Base-by-base conservation (phyloP, 1,139 yeast genomes). In the Saccharomyces hybrid region DNA sequence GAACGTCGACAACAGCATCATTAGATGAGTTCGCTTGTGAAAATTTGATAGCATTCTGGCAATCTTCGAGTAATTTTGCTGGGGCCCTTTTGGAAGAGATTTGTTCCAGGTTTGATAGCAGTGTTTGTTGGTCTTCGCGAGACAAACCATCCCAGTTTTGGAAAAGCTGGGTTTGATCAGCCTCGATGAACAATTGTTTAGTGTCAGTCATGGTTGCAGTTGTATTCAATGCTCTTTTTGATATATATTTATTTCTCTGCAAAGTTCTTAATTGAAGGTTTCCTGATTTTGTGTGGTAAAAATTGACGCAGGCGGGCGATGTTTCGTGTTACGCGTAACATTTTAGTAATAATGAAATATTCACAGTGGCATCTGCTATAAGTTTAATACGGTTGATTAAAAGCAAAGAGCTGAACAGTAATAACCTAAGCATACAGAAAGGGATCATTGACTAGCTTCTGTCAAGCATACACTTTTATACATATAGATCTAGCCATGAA, bases 131-230 rank as follows among this genome's bases (percentile, higher is more conserved):
- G 20, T 67, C 66, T 5, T 42, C 53, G 5, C 34, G 50, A 7
- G 54, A 47, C 47, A 68, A 52, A 2, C 47, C 16, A 7, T 60
- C 62, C 55, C 64, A 58, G 49, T 66, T 66, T 1, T 54, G 47
- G 52, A 68, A 68, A 30, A 68, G 56, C 11, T 65, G 67, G 2
- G 41, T 57, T 54, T 68, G 71, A 6, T 65, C 66, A n/a, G 66
- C 65, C 6, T 58, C 57, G 25, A 54, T 59, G 49, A 61, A 67
- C 25, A 49, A 11, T 49, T 63, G 54, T 44, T 52, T 57, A 16
- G 61, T 54, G 2, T 57, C 54, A 61, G 57, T 61, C n/a, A 30
- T 44, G 5, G 47, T 13, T 14, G 31, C 13, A 20, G 25, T 16
- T 38, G 1, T 6, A 20, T 16, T 2, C 4, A 38, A 5, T 9